These are phyloP conservation scores for Lonicera japonica DNA, from an alignment of 129 eudicot genomes.

Conservation along the genomic window DNA sequence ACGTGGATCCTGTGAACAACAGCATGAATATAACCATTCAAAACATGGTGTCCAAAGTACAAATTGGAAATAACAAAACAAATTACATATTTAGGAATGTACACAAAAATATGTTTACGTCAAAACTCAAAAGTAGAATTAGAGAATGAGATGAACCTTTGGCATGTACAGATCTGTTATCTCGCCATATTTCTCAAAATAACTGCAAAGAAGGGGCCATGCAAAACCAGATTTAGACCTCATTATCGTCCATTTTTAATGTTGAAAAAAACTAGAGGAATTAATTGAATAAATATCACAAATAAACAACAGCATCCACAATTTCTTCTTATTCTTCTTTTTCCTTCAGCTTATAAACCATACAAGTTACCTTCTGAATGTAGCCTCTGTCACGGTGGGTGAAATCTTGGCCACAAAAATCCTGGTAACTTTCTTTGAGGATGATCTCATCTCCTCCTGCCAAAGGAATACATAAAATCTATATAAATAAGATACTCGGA, in stretches of 20 bases:
- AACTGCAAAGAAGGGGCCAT: slow-evolving; percentile 44
- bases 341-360: too few species aligned
- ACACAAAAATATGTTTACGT: neutral
- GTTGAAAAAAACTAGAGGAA: neutral
- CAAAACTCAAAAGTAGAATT: too few species aligned
- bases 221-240: neutral
- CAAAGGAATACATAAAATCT: slow-evolving; percentile 1
- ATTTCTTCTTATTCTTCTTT: too few species aligned
- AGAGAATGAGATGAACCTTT: slow-evolving; percentile 43
- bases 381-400: slow-evolving; percentile 48
- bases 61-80: too few species aligned
- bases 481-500: neutral
- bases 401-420: slow-evolving; percentile 63
- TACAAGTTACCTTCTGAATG: slow-evolving; percentile 54
- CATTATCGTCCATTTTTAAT: neutral
- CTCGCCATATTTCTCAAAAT: slow-evolving; percentile 89
- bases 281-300: neutral
- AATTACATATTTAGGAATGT: neutral
- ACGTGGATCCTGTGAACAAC: slow-evolving; percentile 64
- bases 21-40: neutral
- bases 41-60: neutral
- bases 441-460: slow-evolving; percentile 53
- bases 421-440: slow-evolving; percentile 58
- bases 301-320: neutral
- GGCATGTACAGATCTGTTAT: slow-evolving; percentile 97